Base-by-base conservation (phyloP, 306 rosid genomes). In the Sicyos edulis region DNA sequence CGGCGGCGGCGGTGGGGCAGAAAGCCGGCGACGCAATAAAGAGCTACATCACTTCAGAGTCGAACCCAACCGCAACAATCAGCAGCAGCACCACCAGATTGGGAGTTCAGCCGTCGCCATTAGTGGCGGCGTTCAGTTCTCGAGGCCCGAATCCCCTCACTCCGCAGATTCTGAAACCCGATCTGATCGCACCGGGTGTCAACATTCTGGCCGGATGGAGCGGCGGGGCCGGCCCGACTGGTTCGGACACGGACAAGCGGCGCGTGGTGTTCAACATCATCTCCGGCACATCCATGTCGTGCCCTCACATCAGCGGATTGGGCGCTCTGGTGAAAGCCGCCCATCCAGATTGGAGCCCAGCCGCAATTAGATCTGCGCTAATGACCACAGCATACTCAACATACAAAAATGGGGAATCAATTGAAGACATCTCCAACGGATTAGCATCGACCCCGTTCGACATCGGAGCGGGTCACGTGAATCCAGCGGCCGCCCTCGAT, bases 211-310 rank as follows among this genome's bases (percentile, higher is more conserved):
- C 98, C 6, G 98, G 96, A 71, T 92, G 98, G 98, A 74, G 80
- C 4, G 86, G 89, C n/a, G 81, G 72, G 22, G 81, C 26, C 56
- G 96, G 90, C 67, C 98, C 96, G 40, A 77, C 90, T 0, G 90
- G 93, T 19, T 73, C 85, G 66, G 5, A 19, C 7, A 44, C 13
- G 42, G 96, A 90, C 58, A 74, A 50, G 14, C 85, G 93, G 67
- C 85, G 75, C 13, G 97, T 90, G 74, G 74, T 47, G 74, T 93
- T 90, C 83, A 93, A 88, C 58, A 83, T 93, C 73, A 69, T 90
- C 74, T 88, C 97, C 0, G 98, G 98, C 10, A 93, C 98, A 63
- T 93, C 98, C 73, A 93, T 93, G 98, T 88, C 98, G 6, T 93
- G 98, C 78, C 98, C 98, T 5, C 98, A 93, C 62, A 83, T 93